Evolutionary conservation across 2,329 filamentous ascomycete genomes (phyloP).

Genomic region (Colletotrichum orbiculare): DNA sequence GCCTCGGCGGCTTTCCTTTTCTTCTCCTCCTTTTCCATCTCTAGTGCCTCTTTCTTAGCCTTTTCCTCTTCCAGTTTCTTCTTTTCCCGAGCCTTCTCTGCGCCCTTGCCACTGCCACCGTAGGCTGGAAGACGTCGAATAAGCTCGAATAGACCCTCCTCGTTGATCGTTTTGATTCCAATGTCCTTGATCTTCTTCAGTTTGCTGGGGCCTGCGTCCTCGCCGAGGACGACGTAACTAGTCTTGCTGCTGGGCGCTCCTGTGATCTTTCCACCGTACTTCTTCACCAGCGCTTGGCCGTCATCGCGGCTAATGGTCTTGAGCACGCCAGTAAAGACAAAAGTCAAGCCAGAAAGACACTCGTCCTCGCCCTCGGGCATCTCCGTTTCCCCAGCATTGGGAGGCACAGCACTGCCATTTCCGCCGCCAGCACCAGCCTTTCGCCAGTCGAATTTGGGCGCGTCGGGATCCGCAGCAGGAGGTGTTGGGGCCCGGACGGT

Average conservation of each 20-base stretch:
- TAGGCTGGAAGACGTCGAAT: slow-evolving; percentile 84
- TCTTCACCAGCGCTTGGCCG: slow-evolving; percentile 86
- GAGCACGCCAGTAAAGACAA: slow-evolving; percentile 94
- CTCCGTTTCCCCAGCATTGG: slow-evolving; percentile 72
- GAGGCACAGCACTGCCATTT: slow-evolving; percentile 70
- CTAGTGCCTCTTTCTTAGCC: slow-evolving; percentile 80
- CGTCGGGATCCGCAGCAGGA: slow-evolving; percentile 74
- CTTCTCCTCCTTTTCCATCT: slow-evolving; percentile 87
- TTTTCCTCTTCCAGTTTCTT: slow-evolving; percentile 86
- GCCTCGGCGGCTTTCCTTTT: slow-evolving; percentile 62
- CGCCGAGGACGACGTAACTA: slow-evolving; percentile 89
- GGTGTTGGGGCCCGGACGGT: slow-evolving; percentile 86
- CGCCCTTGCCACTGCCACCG: slow-evolving; percentile 88
- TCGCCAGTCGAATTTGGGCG: slow-evolving; percentile 82
- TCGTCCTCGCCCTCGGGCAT: slow-evolving; percentile 87
- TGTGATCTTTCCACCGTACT: slow-evolving; percentile 93
- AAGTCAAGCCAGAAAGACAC: slow-evolving; percentile 87
- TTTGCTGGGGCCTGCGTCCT: slow-evolving; percentile 93
- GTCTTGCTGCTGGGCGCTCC: slow-evolving; percentile 90
- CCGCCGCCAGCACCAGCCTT: slow-evolving; percentile 68
- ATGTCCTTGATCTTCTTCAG: slow-evolving; percentile 84
- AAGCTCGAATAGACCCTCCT: slow-evolving; percentile 89
- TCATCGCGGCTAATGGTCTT: slow-evolving; percentile 85
- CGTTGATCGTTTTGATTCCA: slow-evolving; percentile 91
- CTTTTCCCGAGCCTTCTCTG: slow-evolving; percentile 86